phyloP scores from a whole-genome alignment of 352 stramenopile genomes.

The Pythium chondricola region DNA sequence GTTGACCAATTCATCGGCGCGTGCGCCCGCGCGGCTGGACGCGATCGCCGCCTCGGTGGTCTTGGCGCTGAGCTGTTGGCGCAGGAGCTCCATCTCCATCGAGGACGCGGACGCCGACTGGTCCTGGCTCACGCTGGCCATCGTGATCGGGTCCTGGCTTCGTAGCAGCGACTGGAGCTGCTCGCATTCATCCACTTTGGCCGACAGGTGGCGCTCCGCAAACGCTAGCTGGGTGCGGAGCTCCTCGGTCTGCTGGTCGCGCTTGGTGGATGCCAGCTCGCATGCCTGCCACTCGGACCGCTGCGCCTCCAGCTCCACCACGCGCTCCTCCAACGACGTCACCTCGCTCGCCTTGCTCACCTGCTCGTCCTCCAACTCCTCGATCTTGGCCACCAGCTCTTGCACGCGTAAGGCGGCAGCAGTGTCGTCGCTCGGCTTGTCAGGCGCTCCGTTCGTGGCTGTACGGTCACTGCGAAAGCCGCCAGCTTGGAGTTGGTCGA shows the following conservation, averaged over 20 bases:
- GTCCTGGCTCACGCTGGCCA: neutral
- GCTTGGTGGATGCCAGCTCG: conserved; percentile 30
- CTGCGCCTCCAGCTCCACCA: conserved; percentile 37
- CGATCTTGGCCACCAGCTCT: conserved; percentile 38
- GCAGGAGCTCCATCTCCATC: conserved; percentile 41
- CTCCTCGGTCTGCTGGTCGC: conserved; percentile 41
- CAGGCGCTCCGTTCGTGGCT: neutral
- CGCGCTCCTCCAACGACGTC: conserved; percentile 45
- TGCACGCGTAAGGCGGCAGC: conserved; percentile 15
- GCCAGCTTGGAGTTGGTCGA: conserved; percentile 5
- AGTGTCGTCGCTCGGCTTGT: neutral
- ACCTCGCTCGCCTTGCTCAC: conserved; percentile 46
- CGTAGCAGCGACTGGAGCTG: conserved; percentile 29
- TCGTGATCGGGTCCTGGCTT: too few relatives aligned
- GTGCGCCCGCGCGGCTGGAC: conserved; percentile 32
- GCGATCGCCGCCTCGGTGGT: conserved; percentile 38
- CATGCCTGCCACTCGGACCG: conserved; percentile 33
- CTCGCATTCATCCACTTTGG: conserved; percentile 42
- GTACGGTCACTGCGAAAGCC: too few relatives aligned
- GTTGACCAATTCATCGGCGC: conserved; percentile 41
- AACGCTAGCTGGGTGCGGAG: conserved; percentile 43
- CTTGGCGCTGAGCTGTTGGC: conserved; percentile 46
- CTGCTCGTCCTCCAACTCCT: conserved; percentile 57
- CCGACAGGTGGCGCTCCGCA: conserved; percentile 39
- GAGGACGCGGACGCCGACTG: neutral